Percentiles rank a stretch among this genome's conserved stretches.
Evolutionary conservation across 345 rosid species (phyloP).

Genomic region (Eutrema japonicum): DNA sequence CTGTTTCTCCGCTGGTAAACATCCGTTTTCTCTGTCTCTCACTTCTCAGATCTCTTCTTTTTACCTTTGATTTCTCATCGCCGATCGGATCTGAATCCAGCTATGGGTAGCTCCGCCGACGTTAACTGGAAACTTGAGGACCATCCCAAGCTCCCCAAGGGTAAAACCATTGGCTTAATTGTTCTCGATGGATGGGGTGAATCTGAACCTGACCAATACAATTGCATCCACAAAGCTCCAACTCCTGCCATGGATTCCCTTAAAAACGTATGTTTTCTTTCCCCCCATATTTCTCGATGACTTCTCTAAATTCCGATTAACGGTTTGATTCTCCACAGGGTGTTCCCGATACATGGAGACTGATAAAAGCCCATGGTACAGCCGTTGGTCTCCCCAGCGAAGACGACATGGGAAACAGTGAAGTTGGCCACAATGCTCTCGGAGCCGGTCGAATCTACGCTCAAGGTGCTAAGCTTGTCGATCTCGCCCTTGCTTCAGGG

Average conservation of each 20-base stretch:
- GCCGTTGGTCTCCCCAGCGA: conserved; percentile 98
- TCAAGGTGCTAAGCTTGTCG: conserved; percentile 98
- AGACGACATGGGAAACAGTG: conserved; percentile 99
- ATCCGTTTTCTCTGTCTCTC: background rate
- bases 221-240: conserved; percentile 88
- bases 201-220: conserved; percentile 75
- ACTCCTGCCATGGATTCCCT: conserved; percentile 96
- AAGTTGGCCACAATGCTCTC: conserved; percentile 99
- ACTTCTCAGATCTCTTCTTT: conserved; percentile 26
- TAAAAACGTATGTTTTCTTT: conserved; percentile 54
- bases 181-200: conserved; percentile 99
- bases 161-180: conserved; percentile 73
- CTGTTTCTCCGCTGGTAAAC: conserved; percentile 44
- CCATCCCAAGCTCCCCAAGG: conserved; percentile 79
- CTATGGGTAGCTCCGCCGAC: conserved; percentile 65
- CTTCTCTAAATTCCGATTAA: background rate
- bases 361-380: conserved; percentile 84
- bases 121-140: conserved; percentile 70
- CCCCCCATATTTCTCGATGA: background rate
- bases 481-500: conserved; percentile 86
- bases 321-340: conserved; percentile 42
- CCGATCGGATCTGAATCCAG: conserved; percentile 20
- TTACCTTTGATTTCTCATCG: conserved; percentile 5
- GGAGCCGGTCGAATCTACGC: conserved; percentile 96
- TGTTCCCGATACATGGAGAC: conserved; percentile 80